Percentiles rank a stretch among this genome's conserved stretches.
Evolutionary conservation across 805 yeast species (phyloP).

Genomic region (Candida sphagnicola): DNA sequence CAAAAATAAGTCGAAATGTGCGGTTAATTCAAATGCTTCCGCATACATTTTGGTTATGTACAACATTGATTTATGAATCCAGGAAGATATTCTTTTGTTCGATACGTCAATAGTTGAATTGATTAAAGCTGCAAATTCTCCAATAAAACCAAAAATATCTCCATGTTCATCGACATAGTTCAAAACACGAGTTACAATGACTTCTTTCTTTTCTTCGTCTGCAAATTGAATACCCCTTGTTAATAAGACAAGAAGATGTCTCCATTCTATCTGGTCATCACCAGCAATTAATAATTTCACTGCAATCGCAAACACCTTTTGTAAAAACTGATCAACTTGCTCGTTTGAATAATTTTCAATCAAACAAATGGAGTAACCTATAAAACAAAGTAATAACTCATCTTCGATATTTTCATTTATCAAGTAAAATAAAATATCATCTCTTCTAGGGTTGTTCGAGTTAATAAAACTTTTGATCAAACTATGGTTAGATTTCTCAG

Average conservation of each 20-base stretch:
- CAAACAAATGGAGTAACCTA: constrained; percentile 16
- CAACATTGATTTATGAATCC: constrained; percentile 58
- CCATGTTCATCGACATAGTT: constrained; percentile 14
- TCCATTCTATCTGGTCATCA: constrained; percentile 9
- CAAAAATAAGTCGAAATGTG: constrained; percentile 29
- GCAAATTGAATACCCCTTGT: neutral
- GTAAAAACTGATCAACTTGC: constrained; percentile 3
- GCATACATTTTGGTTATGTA: constrained; percentile 64
- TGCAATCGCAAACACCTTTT: constrained; percentile 6
- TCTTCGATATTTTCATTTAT: constrained; percentile 11
- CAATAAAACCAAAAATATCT: constrained; percentile 25
- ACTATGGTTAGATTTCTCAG: constrained; percentile 3
- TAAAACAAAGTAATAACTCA: constrained; percentile 13
- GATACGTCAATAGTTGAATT: constrained; percentile 16
- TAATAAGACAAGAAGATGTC: constrained; percentile 9
- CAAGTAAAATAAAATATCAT: constrained; percentile 8
- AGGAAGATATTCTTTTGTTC: constrained; percentile 25
- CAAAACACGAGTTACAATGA: constrained; percentile 18
- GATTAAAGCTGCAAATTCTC: constrained; percentile 25
- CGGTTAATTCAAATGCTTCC: constrained; percentile 33
- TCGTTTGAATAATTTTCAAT: constrained; percentile 1
- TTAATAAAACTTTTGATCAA: constrained; percentile 11
- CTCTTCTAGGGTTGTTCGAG: constrained; percentile 2
- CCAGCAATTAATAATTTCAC: constrained; percentile 5
- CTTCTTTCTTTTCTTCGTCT: constrained; percentile 7